Percentiles rank a stretch among this genome's conserved stretches.
Evolutionary conservation across 2,329 filamentous ascomycete species (phyloP).

Genomic region (Hawksworthiomyces lignivorus): DNA sequence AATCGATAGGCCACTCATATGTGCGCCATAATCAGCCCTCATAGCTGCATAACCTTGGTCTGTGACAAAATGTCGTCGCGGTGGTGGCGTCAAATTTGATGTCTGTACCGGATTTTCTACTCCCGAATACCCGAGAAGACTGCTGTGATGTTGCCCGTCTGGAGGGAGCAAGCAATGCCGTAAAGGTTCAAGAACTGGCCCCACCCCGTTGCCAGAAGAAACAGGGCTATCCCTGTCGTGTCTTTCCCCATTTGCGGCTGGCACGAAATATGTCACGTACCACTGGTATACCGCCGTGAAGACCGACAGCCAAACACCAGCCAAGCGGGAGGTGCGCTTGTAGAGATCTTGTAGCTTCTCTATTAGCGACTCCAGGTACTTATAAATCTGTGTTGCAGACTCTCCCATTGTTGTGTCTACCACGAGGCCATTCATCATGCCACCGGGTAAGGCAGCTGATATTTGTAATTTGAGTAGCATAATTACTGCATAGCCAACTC

Average conservation of each 20-base stretch:
- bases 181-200: constrained; percentile 7
- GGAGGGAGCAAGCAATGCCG: neutral
- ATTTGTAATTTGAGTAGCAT: constrained; percentile 12
- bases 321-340: neutral
- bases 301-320: constrained; percentile 7
- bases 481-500: constrained; percentile 10
- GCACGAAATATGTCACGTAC: constrained; percentile 9
- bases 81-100: too few species aligned
- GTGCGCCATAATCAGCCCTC: neutral
- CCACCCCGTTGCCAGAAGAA: neutral
- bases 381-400: constrained; percentile 8
- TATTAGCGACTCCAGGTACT: constrained; percentile 6
- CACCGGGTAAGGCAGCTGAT: constrained; percentile 9
- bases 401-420: constrained; percentile 1
- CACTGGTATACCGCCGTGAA: constrained; percentile 2
- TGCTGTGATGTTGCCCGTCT: too few species aligned
- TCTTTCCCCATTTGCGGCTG: neutral
- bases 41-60: neutral
- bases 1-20: neutral
- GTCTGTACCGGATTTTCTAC: too few species aligned
- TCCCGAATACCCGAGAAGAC: too few species aligned
- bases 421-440: constrained; percentile 8
- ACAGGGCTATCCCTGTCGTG: neutral
- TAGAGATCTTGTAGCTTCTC: neutral
- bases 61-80: neutral